Conservation (phyloP, 352 stramenopile genomes). For the Phytophthora pini region DNA sequence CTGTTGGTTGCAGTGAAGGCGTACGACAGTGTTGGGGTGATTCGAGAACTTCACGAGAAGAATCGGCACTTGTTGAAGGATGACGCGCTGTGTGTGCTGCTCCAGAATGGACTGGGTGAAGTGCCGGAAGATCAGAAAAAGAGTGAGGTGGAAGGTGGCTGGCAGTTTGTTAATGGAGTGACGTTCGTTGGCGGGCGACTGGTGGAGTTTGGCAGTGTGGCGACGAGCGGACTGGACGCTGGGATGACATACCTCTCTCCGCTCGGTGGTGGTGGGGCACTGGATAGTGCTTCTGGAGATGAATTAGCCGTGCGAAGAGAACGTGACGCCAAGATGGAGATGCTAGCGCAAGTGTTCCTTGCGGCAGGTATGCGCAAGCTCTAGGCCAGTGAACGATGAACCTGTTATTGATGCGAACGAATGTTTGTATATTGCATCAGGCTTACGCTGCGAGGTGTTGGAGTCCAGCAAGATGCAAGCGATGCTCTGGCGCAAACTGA, state of each 20-base stretch:
- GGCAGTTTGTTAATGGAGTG: conserved; percentile 65
- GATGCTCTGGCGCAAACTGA: conserved; percentile 80
- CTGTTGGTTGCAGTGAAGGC: conserved; percentile 75
- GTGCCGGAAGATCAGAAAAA: conserved; percentile 20
- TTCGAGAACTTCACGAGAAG: conserved; percentile 43
- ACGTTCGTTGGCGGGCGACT: conserved; percentile 69
- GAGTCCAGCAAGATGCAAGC: conserved; percentile 51
- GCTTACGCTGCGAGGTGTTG: conserved; percentile 54
- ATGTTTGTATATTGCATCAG: conserved; percentile 23
- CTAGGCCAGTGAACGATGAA: background rate
- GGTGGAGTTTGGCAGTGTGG: conserved; percentile 46
- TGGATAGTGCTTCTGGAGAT: background rate
- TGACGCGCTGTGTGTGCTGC: conserved; percentile 62
- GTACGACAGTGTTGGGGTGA: conserved; percentile 54
- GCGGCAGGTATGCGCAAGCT: conserved; percentile 39
- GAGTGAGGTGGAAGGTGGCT: conserved; percentile 11
- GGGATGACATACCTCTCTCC: conserved; percentile 64
- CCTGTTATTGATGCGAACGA: background rate
- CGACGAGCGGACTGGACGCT: conserved; percentile 53
- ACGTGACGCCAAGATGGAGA: conserved; percentile 28
- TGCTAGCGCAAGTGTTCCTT: conserved; percentile 40
- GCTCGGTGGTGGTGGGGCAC: conserved; percentile 13
- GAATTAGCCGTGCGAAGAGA: background rate
- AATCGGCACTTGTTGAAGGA: conserved; percentile 43
- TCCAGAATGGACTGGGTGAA: conserved; percentile 74